Evolutionary conservation across 1,284 basidiomycete species (phyloP), one percentile per base, ranked within the genome.

Genomic region (Ganoderma lucidum): DNA sequence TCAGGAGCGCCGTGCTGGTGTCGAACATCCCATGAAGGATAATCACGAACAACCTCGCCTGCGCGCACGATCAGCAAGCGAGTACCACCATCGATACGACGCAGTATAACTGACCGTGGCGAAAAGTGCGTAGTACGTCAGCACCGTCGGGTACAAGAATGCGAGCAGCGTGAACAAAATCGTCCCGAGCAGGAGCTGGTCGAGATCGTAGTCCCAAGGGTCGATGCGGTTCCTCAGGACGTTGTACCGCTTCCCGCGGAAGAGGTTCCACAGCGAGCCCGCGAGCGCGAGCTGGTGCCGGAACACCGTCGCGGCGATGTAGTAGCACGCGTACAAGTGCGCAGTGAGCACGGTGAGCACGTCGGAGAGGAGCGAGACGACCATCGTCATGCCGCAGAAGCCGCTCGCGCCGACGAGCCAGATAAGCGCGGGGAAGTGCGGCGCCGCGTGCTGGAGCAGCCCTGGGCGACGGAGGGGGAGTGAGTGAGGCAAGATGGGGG

Each of bases 121-220:
- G 73, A 98, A 97, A 0, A 96, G 82, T 0, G 89, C 80, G 73
- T 97, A 96, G 79, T 97, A 99, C 0, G 91, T 93, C 35, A 94
- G 77, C 2, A 97, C 89, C 0, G 98, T 99, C 1, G 98, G 97
- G 67, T 95, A 92, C 5, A 99, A 85, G 79, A 99, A 98, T 0
- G 93, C 90, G 4, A 96, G 86, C 19, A 98, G 86, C 0, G 96
- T 98, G 82, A 99, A 99, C 32, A 99, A 85, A 56, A 99, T 92
- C 0, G 97, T 97, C 17, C 97, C 97, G 39, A 99, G 91, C 39
- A 99, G 85, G 14, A 99, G 87, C 79, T 98, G 96, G 79, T 99
- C 97, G 35, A 97, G 85, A 71, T 97, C 95, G 78, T 98, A 98
- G 72, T 92, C 89, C 86, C 94, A 96, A 10, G 93, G 89, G 78